A percentile compares a stretch with the other conserved stretches of the same genome.
Evolutionary conservation across 768 basidiomycete species (phyloP).

Genomic region (Pleurotus platypus): DNA sequence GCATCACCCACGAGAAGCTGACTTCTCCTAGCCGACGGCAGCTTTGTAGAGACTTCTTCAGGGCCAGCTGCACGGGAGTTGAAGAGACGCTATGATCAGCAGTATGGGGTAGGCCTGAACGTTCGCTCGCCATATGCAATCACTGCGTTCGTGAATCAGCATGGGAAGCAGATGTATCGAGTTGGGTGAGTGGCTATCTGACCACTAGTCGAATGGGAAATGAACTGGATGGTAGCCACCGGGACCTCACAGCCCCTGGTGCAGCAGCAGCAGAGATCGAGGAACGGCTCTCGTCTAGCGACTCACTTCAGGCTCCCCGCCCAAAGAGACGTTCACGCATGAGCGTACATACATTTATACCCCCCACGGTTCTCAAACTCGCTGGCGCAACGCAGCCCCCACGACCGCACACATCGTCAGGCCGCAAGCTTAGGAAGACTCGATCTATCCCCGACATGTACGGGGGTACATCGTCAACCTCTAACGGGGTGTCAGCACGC

Average conservation of each 20-base stretch:
- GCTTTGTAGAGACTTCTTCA: conserved; percentile 78
- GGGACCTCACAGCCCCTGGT: conserved; percentile 59
- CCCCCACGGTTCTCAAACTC: conserved; percentile 47
- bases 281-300: conserved; percentile 32
- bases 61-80: conserved; percentile 73
- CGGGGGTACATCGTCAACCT: conserved; percentile 22
- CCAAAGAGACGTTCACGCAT: conserved; percentile 58
- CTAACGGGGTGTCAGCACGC: conserved; percentile 40
- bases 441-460: conserved; percentile 68
- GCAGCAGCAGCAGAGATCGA: conserved; percentile 50
- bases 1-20: conserved; percentile 10
- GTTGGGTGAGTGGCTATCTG: conserved; percentile 54
- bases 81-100: conserved; percentile 72
- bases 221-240: conserved; percentile 37
- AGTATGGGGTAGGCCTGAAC: conserved; percentile 60
- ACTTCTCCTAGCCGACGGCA: conserved; percentile 53
- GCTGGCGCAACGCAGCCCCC: conserved; percentile 25
- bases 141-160: conserved; percentile 79
- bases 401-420: conserved; percentile 25
- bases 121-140: conserved; percentile 78
- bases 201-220: neutral
- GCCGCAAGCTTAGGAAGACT: conserved; percentile 63
- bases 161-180: conserved; percentile 74
- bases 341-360: conserved; percentile 57
- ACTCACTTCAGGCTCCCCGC: conserved; percentile 31